A percentile compares a stretch with the other conserved stretches of the same genome.
phyloP scores from a whole-genome alignment of 352 stramenopile species.

The Hyaloperonospora brassicae region DNA sequence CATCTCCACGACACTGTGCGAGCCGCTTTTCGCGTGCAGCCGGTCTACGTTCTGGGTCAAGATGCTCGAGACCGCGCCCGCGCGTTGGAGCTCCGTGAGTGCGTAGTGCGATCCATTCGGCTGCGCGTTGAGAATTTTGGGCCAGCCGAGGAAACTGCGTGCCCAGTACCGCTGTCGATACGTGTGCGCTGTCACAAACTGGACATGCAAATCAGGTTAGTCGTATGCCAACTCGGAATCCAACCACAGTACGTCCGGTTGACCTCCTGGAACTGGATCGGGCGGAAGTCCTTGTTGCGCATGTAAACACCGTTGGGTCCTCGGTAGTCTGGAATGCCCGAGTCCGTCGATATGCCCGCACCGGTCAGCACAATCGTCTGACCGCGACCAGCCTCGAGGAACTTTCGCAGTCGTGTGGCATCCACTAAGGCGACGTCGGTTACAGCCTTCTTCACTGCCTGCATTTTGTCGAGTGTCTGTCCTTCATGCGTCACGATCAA shows the following conservation, averaged over 20 bases:
- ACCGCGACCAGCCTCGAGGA: constrained; percentile 45
- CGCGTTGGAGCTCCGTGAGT: constrained; percentile 71
- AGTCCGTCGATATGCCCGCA: constrained; percentile 94
- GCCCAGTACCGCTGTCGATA: constrained; percentile 91
- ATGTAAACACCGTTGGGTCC: constrained; percentile 93
- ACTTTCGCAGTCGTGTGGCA: constrained; percentile 36
- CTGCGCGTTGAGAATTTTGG: constrained; percentile 64
- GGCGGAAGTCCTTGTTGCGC: constrained; percentile 88
- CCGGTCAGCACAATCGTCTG: constrained; percentile 85
- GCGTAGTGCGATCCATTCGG: constrained; percentile 88
- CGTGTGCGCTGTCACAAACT: constrained; percentile 58
- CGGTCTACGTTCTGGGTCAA: constrained; percentile 98
- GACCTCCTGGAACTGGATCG: constrained; percentile 95
- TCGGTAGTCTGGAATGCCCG: constrained; percentile 95
- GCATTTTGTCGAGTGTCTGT: not conserved
- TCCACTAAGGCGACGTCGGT: constrained; percentile 11
- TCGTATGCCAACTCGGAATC: not conserved
- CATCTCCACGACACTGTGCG: constrained; percentile 87
- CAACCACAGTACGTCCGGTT: constrained; percentile 10
- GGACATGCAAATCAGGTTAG: not conserved
- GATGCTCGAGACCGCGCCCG: constrained; percentile 45
- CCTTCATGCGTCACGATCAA: not conserved
- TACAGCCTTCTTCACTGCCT: constrained; percentile 10
- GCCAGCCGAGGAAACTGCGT: constrained; percentile 85
- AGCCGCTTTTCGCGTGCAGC: constrained; percentile 89